These are phyloP conservation scores for Penicillium salamii DNA, from an alignment of 495 filamentous ascomycete genomes.

Conservation along the genomic window DNA sequence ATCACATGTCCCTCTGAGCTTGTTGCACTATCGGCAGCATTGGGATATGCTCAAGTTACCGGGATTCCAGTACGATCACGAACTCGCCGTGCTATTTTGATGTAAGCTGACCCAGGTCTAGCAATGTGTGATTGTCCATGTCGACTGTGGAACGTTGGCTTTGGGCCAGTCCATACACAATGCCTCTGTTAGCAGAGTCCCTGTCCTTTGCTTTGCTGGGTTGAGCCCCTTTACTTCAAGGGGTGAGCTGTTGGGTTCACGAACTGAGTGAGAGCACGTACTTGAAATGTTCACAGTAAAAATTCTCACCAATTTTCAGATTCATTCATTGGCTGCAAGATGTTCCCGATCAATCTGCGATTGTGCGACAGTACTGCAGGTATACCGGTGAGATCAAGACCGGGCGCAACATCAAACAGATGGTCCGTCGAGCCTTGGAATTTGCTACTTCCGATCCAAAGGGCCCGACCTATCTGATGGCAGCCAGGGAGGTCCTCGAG, in stretches of 20 bases:
- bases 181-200: conserved; percentile 72
- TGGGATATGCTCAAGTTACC: conserved; percentile 83
- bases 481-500: conserved; percentile 81
- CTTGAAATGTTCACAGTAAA: too few species aligned
- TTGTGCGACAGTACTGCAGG: conserved; percentile 84
- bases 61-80: conserved; percentile 49
- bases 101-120: neutral
- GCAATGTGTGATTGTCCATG: conserved; percentile 87
- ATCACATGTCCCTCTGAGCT: conserved; percentile 94
- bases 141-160: conserved; percentile 88
- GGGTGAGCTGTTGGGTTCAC: conserved; percentile 76
- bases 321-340: conserved; percentile 91
- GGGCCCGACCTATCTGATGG: conserved; percentile 79
- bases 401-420: conserved; percentile 86
- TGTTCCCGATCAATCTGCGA: conserved; percentile 84
- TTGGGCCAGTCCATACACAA: conserved; percentile 90
- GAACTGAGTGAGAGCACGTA: conserved; percentile 85
- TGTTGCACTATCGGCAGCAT: conserved; percentile 90
- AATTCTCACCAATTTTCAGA: conserved; percentile 1
- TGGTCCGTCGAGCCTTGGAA: conserved; percentile 81
- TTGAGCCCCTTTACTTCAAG: conserved; percentile 81
- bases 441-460: conserved; percentile 75
- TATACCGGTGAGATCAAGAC: conserved; percentile 84
- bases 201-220: conserved; percentile 84
- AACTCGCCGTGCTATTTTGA: neutral